Base-by-base conservation (phyloP, 495 filamentous ascomycete species). In the Pyrenula massariospora region DNA sequence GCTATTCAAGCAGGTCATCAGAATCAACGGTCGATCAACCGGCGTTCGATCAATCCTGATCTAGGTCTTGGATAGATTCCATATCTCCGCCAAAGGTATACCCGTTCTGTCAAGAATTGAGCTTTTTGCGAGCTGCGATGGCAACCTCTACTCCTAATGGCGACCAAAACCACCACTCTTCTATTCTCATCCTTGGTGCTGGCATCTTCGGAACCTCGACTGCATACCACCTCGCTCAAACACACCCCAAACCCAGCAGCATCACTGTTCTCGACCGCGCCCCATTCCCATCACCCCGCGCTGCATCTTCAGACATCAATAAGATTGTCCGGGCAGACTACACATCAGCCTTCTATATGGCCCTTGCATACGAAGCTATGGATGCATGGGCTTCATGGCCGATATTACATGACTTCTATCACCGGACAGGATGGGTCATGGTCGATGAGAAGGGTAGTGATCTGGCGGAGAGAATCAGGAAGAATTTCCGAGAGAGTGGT, bases 171-270 rank as follows among this genome's bases (percentile, higher is more conserved):
- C 31, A 42, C 31, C 31, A 42, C 31, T 42, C 31, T 42, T 42
- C 31, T 15, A 62, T 70, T 52, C 60, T 77, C 48, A 75, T 77
- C 24, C 47, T 73, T 48, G 73, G 74, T 15, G 68, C 68, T 12
- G 73, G 74, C n/a, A 66, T 70, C 36, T 77, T 76, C 58, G 74
- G 73, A 48, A 62, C 68, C 50, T 66, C 62, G 53, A 73, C 73
- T 1, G 73, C 72, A 19, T 75, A 75, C 57, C 67, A 76, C 53
- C 67, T 76, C 1, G 64, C 68, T 3, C 54, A 59, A 11, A 59
- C 53, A 2, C 50, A 60, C 24, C 31, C 62, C 49, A 52, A 63
- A 21, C 57, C 65, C 20, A 65, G 65, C 0, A 53, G 24, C 20
- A 71, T 73, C 54, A 67, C 60, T 2, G 58, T 73, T 20, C 59